These are phyloP conservation scores for Agrostemma githago DNA, from an alignment of 148 eudicot species.

Conservation along the genomic window DNA sequence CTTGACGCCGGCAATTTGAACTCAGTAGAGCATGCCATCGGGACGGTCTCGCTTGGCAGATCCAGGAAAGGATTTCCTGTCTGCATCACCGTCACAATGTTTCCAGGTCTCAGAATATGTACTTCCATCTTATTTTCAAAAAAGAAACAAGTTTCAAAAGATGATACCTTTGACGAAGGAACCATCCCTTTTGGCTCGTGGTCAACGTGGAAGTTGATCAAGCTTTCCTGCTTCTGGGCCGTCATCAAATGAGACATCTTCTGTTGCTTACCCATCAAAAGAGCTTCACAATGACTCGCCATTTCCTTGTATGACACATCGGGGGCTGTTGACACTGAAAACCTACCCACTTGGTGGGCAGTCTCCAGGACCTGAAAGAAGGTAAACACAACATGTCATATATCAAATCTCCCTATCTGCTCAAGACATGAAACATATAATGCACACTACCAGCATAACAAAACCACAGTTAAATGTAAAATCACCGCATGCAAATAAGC, in stretches of 20 bases:
- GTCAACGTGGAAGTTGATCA: constrained; percentile 23
- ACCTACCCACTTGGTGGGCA: constrained; percentile 79
- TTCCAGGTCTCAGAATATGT: not conserved
- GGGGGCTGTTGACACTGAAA: constrained; percentile 62
- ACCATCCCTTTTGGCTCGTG: constrained; percentile 22
- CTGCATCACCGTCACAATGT: constrained; percentile 30
- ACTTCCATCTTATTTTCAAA: not conserved
- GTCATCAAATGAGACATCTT: constrained; percentile 74
- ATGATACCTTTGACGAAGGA: constrained; percentile 24
- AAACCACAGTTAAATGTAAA: no score
- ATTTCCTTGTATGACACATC: constrained; percentile 84
- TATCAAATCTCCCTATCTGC: no score
- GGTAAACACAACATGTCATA: not conserved
- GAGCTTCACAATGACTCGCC: constrained; percentile 84
- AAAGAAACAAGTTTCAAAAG: not conserved
- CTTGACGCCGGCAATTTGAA: constrained; percentile 60
- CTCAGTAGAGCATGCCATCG: constrained; percentile 43
- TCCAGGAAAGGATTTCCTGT: constrained; percentile 47
- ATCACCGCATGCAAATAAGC: not conserved
- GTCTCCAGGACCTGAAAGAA: constrained; percentile 64
- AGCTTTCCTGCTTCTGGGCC: constrained; percentile 41
- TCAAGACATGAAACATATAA: no score
- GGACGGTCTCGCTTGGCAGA: constrained; percentile 7
- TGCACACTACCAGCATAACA: no score
- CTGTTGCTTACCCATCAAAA: constrained; percentile 76